Percentiles rank a stretch among this genome's conserved stretches.
Evolutionary conservation across 2,329 filamentous ascomycete species (phyloP).

Genomic region (Phialocephala subalpina): DNA sequence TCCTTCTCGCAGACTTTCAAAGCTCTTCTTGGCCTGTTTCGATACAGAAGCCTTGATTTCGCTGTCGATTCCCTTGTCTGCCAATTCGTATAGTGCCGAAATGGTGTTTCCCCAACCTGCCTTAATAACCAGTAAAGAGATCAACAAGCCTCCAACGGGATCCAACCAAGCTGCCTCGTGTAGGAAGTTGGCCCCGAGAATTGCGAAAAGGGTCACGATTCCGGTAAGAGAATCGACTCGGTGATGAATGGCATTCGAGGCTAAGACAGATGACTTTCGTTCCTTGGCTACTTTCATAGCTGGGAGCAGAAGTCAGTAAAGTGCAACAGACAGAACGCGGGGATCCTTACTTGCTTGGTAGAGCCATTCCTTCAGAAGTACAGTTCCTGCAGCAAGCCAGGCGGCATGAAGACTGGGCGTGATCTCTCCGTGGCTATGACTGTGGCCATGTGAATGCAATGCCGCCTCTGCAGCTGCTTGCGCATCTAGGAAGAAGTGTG

Average conservation of each 20-base stretch:
- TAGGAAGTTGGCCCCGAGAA: constrained; percentile 88
- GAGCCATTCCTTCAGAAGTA: constrained; percentile 94
- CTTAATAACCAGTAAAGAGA: constrained; percentile 91
- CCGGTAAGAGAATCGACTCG: constrained; percentile 95
- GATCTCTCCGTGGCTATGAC: constrained; percentile 67
- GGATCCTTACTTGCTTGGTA: constrained; percentile 86
- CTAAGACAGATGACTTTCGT: constrained; percentile 93
- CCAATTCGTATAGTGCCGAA: constrained; percentile 83
- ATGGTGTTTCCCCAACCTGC: constrained; percentile 89
- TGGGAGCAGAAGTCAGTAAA: constrained; percentile 46
- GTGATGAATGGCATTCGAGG: constrained; percentile 96
- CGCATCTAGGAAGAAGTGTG: constrained; percentile 75
- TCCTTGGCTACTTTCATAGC: constrained; percentile 95
- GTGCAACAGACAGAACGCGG: neutral
- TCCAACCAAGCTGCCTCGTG: constrained; percentile 91
- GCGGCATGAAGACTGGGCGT: constrained; percentile 91
- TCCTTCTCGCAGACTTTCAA: constrained; percentile 61
- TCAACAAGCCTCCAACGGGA: constrained; percentile 89
- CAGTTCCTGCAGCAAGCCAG: constrained; percentile 91
- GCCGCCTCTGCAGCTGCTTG: constrained; percentile 60
- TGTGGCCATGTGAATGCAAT: constrained; percentile 65
- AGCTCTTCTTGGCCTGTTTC: constrained; percentile 67
- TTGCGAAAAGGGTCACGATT: constrained; percentile 88
- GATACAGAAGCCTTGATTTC: constrained; percentile 80
- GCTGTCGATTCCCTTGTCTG: constrained; percentile 87